Base-by-base conservation (phyloP, 2,329 filamentous ascomycete genomes). In the Lasiodiplodia gonubiensis region DNA sequence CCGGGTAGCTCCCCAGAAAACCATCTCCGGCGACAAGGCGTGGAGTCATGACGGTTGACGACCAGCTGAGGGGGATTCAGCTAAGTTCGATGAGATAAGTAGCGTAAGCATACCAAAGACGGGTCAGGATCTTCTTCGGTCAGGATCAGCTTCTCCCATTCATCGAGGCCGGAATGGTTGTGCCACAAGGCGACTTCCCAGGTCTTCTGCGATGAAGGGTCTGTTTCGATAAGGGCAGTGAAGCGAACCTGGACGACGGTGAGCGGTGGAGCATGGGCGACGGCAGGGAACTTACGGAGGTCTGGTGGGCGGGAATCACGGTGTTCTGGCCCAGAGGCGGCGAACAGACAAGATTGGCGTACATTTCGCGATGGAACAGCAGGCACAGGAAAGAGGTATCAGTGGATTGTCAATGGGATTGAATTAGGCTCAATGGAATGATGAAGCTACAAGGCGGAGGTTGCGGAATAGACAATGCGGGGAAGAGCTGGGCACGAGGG, bases 131-230 rank as follows among this genome's bases (percentile, higher is more conserved):
- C 51, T 46, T 42, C 18, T 48, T 54, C 66, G 6, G 42, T 10
- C 7, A 68, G 42, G 23, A 37, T 14, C 5, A 87, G 81, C 25
- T 74, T 90, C 85, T 74, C 80, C 86, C 83, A 94, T 81, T 78
- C 79, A 69, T 88, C 85, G 83, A 71, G 83, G 42, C 76, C 82
- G 30, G 80, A 76, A 63, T 86, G 85, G 71, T 90, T 89, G 70
- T 92, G 88, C 92, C 93, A 97, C 8, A 96, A 79, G 18, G 87
- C 86, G 37, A 93, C 86, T 72, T 95, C 86, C 90, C 92, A 95
- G 23, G 83, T 73, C 69, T 86, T 80, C 8, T 83, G 82, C 55
- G 85, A 85, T 42, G 81, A 82, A 25, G 77, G 78, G 49, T 87
- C 86, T 51, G 90, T 86, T 71, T 94, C 89, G 37, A 97, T 83